phyloP scores from a whole-genome alignment of 2,329 filamentous ascomycete species.

The Chlorencoelia australis region DNA sequence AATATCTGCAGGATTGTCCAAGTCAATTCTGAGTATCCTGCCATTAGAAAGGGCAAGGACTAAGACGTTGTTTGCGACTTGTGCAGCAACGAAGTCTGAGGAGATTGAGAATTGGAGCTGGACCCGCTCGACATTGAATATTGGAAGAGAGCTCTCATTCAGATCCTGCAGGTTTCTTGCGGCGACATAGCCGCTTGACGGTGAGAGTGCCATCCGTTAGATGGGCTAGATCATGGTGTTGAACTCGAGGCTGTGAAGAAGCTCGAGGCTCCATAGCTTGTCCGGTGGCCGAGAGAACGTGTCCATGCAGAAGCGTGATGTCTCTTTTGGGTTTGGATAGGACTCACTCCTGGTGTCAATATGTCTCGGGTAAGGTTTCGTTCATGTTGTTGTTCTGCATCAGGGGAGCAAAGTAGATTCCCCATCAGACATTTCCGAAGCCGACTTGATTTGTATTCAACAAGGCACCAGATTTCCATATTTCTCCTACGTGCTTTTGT shows the following conservation, averaged over 20 bases:
- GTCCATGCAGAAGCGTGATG: too few species aligned
- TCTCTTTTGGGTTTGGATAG: too few species aligned
- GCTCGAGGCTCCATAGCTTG: slow-evolving; percentile 19
- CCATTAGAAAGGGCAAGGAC: slow-evolving; percentile 86
- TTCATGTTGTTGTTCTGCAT: too few species aligned
- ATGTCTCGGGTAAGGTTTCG: too few species aligned
- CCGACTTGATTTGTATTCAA: too few species aligned
- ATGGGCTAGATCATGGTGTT: slow-evolving; percentile 22
- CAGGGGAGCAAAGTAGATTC: too few species aligned
- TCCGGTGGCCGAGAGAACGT: slow-evolving; percentile 2
- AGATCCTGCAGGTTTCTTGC: slow-evolving; percentile 50
- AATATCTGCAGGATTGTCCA: slow-evolving; percentile 89
- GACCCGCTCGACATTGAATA: slow-evolving; percentile 90
- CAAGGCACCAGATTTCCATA: too few species aligned
- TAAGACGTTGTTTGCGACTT: slow-evolving; percentile 95
- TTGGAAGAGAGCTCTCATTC: slow-evolving; percentile 59
- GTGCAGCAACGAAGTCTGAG: slow-evolving; percentile 89
- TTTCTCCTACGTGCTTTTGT: too few species aligned
- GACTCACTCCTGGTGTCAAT: too few species aligned
- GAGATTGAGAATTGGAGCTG: slow-evolving; percentile 91
- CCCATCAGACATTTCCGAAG: too few species aligned
- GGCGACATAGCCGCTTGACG: slow-evolving; percentile 62
- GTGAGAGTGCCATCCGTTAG: slow-evolving; percentile 55
- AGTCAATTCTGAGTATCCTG: slow-evolving; percentile 84
- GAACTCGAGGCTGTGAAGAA: slow-evolving; percentile 20